phyloP scores from a whole-genome alignment of 1,284 basidiomycete genomes.

The Ustilago tritici region DNA sequence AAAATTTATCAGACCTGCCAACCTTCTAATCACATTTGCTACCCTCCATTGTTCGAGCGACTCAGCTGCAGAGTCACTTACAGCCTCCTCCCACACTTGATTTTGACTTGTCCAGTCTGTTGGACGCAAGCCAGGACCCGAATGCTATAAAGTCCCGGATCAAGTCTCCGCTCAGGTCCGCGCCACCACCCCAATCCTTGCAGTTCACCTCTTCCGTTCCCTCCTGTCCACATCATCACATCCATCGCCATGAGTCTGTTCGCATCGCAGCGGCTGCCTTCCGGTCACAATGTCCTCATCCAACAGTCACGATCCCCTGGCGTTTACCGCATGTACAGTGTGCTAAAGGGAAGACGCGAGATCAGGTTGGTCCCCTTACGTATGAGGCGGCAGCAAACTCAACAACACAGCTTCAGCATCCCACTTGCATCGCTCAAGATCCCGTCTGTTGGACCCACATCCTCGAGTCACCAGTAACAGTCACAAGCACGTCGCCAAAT shows the following conservation, averaged over 20 bases:
- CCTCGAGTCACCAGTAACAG: conserved; percentile 2
- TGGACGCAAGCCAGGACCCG: background rate
- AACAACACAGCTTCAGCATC: background rate
- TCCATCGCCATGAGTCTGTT: conserved; percentile 11
- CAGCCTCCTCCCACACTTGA: background rate
- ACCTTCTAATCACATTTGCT: conserved; percentile 8
- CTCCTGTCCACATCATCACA: background rate
- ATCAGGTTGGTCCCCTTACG: background rate
- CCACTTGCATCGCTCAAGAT: background rate
- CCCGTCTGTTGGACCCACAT: conserved; percentile 19
- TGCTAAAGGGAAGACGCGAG: background rate
- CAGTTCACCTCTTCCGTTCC: background rate
- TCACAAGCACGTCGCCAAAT: background rate
- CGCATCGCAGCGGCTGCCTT: conserved; percentile 15
- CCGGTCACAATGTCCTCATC: background rate
- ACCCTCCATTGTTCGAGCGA: background rate
- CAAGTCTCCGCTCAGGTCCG: background rate
- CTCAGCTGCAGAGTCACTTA: background rate
- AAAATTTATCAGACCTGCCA: conserved; percentile 12
- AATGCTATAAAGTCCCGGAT: background rate
- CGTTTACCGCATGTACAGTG: background rate
- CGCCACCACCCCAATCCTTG: background rate
- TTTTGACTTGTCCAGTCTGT: background rate
- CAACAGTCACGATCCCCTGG: background rate
- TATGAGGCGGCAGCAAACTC: background rate